Conservation (phyloP, 257 asterid species). For the Salvia splendens region DNA sequence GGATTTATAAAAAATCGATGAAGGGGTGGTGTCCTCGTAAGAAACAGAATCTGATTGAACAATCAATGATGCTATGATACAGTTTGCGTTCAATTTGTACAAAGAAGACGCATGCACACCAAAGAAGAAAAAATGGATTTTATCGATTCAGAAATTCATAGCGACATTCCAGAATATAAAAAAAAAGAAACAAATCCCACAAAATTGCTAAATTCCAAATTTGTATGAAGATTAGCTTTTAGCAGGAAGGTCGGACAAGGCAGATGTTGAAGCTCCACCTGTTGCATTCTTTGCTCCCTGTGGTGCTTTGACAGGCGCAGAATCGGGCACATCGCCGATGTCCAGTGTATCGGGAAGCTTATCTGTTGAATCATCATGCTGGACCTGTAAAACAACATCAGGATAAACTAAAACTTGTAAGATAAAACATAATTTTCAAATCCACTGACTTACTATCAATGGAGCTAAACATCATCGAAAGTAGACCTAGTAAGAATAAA, state of each 20-base stretch:
- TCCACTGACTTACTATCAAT: not conserved
- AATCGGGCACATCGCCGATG: conserved; percentile 82
- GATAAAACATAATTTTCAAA: not conserved
- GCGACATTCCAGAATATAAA: conserved; percentile 22
- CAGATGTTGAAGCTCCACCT: conserved; percentile 57
- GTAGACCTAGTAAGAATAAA: not conserved
- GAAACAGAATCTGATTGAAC: not conserved
- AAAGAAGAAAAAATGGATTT: not conserved
- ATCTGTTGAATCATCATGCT: conserved; percentile 48
- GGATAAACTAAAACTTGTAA: not conserved
- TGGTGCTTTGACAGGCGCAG: conserved; percentile 31
- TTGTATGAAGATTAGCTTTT: conserved; percentile 35
- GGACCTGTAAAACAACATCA: conserved; percentile 32
- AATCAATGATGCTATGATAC: conserved; percentile 13
- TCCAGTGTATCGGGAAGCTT: conserved; percentile 82
- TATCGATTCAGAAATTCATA: not conserved
- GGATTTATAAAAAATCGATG: too few relatives aligned
- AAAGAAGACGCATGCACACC: conserved; percentile 3
- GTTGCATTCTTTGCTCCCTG: conserved; percentile 40
- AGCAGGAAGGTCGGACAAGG: conserved; percentile 41
- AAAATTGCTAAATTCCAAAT: conserved; percentile 9
- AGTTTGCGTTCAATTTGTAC: conserved; percentile 26
- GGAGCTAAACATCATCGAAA: conserved; percentile 7
- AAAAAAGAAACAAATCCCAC: not conserved
- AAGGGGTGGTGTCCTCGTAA: too few relatives aligned